A percentile compares a stretch with the other conserved stretches of the same genome.
These are phyloP conservation scores for Podospora pseudoanserina DNA, from an alignment of 495 filamentous ascomycete species.

Conservation along the genomic window DNA sequence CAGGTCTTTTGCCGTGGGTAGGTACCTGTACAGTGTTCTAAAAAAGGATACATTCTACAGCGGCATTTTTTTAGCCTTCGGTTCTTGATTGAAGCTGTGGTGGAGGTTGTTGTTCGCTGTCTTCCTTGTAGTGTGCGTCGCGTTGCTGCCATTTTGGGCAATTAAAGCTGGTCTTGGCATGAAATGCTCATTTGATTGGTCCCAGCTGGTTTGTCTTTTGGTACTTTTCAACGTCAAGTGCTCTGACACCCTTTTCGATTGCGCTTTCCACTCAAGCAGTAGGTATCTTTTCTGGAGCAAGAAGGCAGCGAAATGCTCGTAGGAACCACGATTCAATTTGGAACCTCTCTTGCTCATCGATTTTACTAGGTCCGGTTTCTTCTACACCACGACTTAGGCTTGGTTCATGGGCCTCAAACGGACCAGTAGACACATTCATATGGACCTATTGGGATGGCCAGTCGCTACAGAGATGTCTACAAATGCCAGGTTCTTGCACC, in stretches of 20 bases:
- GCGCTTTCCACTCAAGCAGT: too few relatives aligned
- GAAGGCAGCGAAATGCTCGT: too few relatives aligned
- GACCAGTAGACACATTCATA: too few relatives aligned
- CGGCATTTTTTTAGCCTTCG: neutral
- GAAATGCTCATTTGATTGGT: neutral
- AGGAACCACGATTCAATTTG: too few relatives aligned
- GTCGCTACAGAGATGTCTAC: neutral
- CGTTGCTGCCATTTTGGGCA: neutral
- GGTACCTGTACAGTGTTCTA: slow-evolving; percentile 1
- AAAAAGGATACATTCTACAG: neutral
- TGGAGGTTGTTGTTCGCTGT: neutral
- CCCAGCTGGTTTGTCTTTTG: neutral
- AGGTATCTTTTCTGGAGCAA: too few relatives aligned
- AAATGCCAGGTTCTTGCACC: neutral
- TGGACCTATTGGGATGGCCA: neutral
- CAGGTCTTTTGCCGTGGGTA: neutral
- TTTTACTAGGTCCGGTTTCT: too few relatives aligned
- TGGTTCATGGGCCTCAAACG: too few relatives aligned
- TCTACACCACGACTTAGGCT: too few relatives aligned
- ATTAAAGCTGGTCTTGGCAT: neutral
- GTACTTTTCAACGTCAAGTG: neutral
- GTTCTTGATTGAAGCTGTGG: neutral
- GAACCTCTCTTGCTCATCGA: too few relatives aligned
- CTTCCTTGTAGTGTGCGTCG: neutral
- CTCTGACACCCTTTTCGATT: too few relatives aligned